These are phyloP conservation scores for Oryza longistaminata DNA, from an alignment of 176 grass and related monocot genomes.

Conservation along the genomic window DNA sequence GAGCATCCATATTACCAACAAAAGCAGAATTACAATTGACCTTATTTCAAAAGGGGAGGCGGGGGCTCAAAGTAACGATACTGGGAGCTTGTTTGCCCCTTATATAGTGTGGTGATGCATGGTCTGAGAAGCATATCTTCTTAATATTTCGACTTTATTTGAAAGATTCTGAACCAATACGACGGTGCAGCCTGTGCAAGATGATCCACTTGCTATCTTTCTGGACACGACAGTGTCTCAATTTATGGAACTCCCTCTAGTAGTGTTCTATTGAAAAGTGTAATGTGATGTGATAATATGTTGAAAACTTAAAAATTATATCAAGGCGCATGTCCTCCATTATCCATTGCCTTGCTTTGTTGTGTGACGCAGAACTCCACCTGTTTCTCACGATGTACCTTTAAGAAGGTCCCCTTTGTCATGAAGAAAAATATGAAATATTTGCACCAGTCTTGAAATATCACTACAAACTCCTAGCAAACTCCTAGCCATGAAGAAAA, in stretches of 20 bases:
- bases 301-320: constrained; percentile 33
- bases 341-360: constrained; percentile 32
- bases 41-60: constrained; percentile 34
- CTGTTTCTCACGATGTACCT: constrained; percentile 37
- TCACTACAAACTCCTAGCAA: constrained; percentile 1
- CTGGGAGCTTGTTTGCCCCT: constrained; percentile 32
- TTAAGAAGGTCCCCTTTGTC: constrained; percentile 1
- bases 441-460: constrained; percentile 22
- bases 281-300: constrained; percentile 22
- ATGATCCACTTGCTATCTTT: constrained; percentile 44
- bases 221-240: constrained; percentile 47
- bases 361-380: constrained; percentile 43
- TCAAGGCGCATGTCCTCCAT: constrained; percentile 23
- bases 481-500: constrained; percentile 12
- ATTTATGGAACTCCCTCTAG: constrained; percentile 48
- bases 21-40: constrained; percentile 25
- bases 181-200: constrained; percentile 23
- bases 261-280: constrained; percentile 46
- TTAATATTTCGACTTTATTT: constrained; percentile 36
- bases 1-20: constrained; percentile 51
- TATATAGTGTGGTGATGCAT: constrained; percentile 51
- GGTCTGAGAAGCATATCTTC: constrained; percentile 38
- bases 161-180: constrained; percentile 39
- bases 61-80: constrained; percentile 39
- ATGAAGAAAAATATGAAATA: background rate